Evolutionary conservation across 2,329 filamentous ascomycete genomes (phyloP).

Genomic region (Clonostachys sp.): DNA sequence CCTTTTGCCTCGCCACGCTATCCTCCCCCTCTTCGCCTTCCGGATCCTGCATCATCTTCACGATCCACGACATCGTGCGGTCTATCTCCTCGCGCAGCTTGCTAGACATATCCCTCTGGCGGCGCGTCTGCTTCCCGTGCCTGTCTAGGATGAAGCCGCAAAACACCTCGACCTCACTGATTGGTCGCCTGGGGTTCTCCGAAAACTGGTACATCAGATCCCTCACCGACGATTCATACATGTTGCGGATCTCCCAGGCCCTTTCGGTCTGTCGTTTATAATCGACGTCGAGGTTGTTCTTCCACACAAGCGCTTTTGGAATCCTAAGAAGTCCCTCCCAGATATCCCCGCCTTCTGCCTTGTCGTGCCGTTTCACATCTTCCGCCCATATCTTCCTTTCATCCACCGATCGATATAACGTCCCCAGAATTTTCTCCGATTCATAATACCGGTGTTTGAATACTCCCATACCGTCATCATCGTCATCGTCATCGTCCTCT

Average conservation of each 20-base stretch:
- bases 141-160: slow-evolving; percentile 52
- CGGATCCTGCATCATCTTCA: slow-evolving; percentile 22
- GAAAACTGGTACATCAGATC: slow-evolving; percentile 36
- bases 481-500: slow-evolving; percentile 19
- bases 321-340: slow-evolving; percentile 33
- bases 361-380: slow-evolving; percentile 30
- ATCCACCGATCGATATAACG: slow-evolving; percentile 68
- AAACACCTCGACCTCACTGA: slow-evolving; percentile 50
- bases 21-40: not conserved
- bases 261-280: slow-evolving; percentile 27
- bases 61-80: slow-evolving; percentile 34
- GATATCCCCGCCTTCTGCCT: slow-evolving; percentile 19
- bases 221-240: slow-evolving; percentile 39
- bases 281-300: slow-evolving; percentile 11
- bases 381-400: slow-evolving; percentile 61
- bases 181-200: slow-evolving; percentile 33
- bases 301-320: slow-evolving; percentile 9
- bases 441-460: slow-evolving; percentile 54
- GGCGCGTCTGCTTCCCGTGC: slow-evolving; percentile 38
- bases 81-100: slow-evolving; percentile 49
- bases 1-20: slow-evolving; percentile 10
- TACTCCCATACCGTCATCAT: slow-evolving; percentile 35
- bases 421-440: slow-evolving; percentile 64
- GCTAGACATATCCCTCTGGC: slow-evolving; percentile 45
- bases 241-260: slow-evolving; percentile 37